These are phyloP conservation scores for Paramarasmius palmivorus DNA, from an alignment of 1,284 basidiomycete genomes.

Conservation along the genomic window DNA sequence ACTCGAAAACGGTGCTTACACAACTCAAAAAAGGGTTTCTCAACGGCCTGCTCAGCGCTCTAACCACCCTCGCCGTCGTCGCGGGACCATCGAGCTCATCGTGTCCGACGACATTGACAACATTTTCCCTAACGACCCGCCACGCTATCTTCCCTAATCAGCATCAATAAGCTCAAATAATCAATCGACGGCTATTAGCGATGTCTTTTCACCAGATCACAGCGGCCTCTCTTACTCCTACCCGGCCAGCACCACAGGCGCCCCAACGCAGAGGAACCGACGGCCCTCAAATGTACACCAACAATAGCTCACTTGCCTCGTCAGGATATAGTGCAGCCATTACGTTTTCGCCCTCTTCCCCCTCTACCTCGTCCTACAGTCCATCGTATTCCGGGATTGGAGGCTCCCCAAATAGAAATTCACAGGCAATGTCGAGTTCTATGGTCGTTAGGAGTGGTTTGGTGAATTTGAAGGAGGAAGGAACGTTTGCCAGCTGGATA, in stretches of 20 bases:
- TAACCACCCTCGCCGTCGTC: not conserved
- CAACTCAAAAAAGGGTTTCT: not conserved
- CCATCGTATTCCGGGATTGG: constrained; percentile 72
- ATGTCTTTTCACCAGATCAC: constrained; percentile 17
- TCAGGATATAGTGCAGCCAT: constrained; percentile 64
- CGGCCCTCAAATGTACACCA: constrained; percentile 30
- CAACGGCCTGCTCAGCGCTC: not conserved
- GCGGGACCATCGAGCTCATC: not conserved
- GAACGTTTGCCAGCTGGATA: constrained; percentile 82
- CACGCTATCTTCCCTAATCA: not conserved
- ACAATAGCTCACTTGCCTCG: constrained; percentile 42
- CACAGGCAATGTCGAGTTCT: constrained; percentile 32
- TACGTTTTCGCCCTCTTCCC: constrained; percentile 50
- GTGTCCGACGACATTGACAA: not conserved
- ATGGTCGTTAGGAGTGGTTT: constrained; percentile 59
- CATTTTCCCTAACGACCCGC: not conserved
- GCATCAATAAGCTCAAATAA: constrained; percentile 4
- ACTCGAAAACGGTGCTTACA: not conserved
- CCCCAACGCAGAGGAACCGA: constrained; percentile 52
- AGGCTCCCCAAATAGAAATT: constrained; percentile 67
- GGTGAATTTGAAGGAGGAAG: constrained; percentile 88
- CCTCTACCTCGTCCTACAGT: constrained; percentile 59
- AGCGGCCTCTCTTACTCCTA: constrained; percentile 29
- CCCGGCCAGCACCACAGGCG: constrained; percentile 63
- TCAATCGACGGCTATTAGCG: not conserved